Evolutionary conservation across 2,329 filamentous ascomycete genomes (phyloP).

Genomic region (Colletotrichum sp.): DNA sequence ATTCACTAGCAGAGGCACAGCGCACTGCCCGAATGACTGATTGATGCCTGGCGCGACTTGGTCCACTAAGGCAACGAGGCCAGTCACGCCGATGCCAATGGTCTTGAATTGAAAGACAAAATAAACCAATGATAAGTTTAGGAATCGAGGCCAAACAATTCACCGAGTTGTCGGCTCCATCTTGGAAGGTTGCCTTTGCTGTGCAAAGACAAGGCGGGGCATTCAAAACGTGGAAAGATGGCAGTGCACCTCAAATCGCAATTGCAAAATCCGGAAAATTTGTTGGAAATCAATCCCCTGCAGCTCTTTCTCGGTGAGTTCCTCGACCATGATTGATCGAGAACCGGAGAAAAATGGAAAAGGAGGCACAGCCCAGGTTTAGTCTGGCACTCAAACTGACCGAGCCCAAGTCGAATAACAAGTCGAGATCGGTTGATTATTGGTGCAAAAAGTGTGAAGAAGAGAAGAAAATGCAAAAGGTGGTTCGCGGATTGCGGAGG

Average conservation of each 20-base stretch:
- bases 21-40: neutral
- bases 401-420: conserved; percentile 52
- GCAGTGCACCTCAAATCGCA: neutral
- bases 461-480: conserved; percentile 21
- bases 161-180: neutral
- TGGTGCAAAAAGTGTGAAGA: conserved; percentile 56
- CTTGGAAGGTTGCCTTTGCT: neutral
- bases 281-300: conserved; percentile 16
- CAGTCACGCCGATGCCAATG: neutral
- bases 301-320: conserved; percentile 10
- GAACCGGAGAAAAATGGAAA: conserved; percentile 22
- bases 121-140: neutral
- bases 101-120: neutral
- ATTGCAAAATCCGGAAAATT: neutral
- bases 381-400: conserved; percentile 67
- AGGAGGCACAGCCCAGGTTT: conserved; percentile 35
- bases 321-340: conserved; percentile 10
- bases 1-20: neutral
- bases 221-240: neutral
- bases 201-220: neutral
- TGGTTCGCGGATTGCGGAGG: neutral
- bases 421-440: conserved; percentile 63
- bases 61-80: neutral
- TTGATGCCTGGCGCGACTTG: neutral
- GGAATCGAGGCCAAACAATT: neutral